Evolutionary conservation across 768 basidiomycete species (phyloP).

Genomic region (Strobilomyces echinocephalus): DNA sequence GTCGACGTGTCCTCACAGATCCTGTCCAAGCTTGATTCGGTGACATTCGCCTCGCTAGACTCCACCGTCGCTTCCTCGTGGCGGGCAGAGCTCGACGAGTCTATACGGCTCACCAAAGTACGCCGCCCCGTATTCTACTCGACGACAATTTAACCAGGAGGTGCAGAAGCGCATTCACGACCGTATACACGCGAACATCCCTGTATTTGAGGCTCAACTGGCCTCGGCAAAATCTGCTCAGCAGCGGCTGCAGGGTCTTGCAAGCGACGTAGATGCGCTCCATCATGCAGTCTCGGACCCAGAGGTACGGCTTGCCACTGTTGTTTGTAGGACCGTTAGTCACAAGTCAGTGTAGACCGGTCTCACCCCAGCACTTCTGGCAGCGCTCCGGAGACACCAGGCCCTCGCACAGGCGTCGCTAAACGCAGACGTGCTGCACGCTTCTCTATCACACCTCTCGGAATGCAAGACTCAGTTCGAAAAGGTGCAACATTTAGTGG

Average conservation of each 20-base stretch:
- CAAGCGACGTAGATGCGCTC: conserved; percentile 49
- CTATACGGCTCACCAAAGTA: conserved; percentile 71
- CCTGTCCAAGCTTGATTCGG: conserved; percentile 63
- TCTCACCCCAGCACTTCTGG: conserved; percentile 55
- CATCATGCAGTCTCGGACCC: conserved; percentile 48
- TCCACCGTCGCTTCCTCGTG: conserved; percentile 62
- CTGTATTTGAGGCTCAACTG: conserved; percentile 60
- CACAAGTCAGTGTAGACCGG: conserved; percentile 49
- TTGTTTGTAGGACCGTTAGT: conserved; percentile 3
- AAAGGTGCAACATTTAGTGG: conserved; percentile 41
- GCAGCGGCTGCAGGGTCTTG: conserved; percentile 48
- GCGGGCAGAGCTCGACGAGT: conserved; percentile 67
- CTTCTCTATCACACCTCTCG: conserved; percentile 52
- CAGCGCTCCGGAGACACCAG: conserved; percentile 54
- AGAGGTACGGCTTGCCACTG: conserved; percentile 42
- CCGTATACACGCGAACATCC: conserved; percentile 61
- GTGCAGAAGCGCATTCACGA: conserved; percentile 64
- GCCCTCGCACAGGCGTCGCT: conserved; percentile 57
- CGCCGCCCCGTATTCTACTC: conserved; percentile 1
- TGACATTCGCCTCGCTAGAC: conserved; percentile 52
- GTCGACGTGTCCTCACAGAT: conserved; percentile 69
- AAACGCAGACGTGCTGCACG: conserved; percentile 48
- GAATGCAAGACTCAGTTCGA: conserved; percentile 47
- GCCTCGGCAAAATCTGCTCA: conserved; percentile 62
- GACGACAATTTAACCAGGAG: conserved; percentile 5